Conservation (phyloP, 1,284 basidiomycete genomes). For the Chalciporus sp. region DNA sequence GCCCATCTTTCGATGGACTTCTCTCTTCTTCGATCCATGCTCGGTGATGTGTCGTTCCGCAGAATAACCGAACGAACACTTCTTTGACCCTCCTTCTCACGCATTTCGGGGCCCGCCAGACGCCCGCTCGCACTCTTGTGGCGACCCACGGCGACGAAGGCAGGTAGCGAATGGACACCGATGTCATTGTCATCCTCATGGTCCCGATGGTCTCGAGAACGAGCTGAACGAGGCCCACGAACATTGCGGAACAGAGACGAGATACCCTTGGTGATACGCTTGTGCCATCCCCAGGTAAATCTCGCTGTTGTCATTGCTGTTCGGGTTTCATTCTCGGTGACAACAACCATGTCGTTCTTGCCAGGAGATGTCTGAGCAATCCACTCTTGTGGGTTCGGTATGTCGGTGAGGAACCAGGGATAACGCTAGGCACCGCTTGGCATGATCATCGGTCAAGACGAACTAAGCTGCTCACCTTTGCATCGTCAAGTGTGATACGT, state of each 20-base stretch:
- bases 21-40: conserved; percentile 29
- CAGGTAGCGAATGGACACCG: conserved; percentile 36
- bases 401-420: conserved; percentile 80
- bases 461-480: conserved; percentile 67
- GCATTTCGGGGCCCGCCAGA: conserved; percentile 11
- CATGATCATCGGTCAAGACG: conserved; percentile 8
- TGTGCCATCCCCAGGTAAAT: conserved; percentile 57
- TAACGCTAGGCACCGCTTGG: conserved; percentile 44
- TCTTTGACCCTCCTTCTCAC: conserved; percentile 24
- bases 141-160: conserved; percentile 9
- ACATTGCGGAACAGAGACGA: conserved; percentile 50
- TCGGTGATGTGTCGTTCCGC: conserved; percentile 26
- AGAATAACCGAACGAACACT: conserved; percentile 16
- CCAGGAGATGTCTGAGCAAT: conserved; percentile 72
- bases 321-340: conserved; percentile 82
- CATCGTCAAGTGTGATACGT: conserved; percentile 81
- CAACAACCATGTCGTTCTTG: conserved; percentile 59
- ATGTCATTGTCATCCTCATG: conserved; percentile 28
- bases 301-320: conserved; percentile 70
- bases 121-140: conserved; percentile 24
- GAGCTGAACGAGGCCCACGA: conserved; percentile 41
- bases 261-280: conserved; percentile 45
- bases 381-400: conserved; percentile 78
- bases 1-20: conserved; percentile 40
- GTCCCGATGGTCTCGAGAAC: conserved; percentile 26